Conservation (phyloP, 495 filamentous ascomycete species). For the Hypoxylon cercidicola region DNA sequence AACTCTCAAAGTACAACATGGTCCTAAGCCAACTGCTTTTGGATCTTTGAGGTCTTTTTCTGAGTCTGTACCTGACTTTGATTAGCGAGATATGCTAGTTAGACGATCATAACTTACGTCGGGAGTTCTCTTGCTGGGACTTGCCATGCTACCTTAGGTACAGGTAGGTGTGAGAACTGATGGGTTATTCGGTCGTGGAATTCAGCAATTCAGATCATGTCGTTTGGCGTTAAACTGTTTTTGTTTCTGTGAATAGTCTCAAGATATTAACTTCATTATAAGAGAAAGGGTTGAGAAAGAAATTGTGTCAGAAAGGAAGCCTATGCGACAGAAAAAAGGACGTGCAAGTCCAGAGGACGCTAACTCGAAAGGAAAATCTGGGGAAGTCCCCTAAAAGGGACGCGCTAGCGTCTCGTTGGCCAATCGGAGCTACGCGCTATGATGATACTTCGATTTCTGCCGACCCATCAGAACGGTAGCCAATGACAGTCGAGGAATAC, state of each 20-base stretch:
- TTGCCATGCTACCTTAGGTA: not conserved
- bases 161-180: constrained; percentile 11
- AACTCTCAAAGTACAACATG: too few species aligned
- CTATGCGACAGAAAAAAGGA: too few species aligned
- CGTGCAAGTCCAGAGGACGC: too few species aligned
- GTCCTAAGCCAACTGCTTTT: not conserved
- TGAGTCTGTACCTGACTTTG: constrained; percentile 1
- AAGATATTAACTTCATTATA: too few species aligned
- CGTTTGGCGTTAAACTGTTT: too few species aligned
- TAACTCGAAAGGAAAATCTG: too few species aligned
- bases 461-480: constrained; percentile 19
- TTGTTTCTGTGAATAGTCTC: too few species aligned
- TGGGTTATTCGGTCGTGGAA: constrained; percentile 4
- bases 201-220: too few species aligned
- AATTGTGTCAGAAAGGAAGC: too few species aligned
- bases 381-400: constrained; percentile 33
- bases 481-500: constrained; percentile 22
- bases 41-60: not conserved
- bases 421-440: constrained; percentile 19
- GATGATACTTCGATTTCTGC: constrained; percentile 7
- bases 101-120: not conserved
- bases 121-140: not conserved
- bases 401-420: not conserved
- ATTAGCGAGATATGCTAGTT: not conserved
- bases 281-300: too few species aligned